Evolutionary conservation across 2,329 filamentous ascomycete genomes (phyloP), one percentile per base, ranked within the genome.

Genomic region (Hortaea sp.): DNA sequence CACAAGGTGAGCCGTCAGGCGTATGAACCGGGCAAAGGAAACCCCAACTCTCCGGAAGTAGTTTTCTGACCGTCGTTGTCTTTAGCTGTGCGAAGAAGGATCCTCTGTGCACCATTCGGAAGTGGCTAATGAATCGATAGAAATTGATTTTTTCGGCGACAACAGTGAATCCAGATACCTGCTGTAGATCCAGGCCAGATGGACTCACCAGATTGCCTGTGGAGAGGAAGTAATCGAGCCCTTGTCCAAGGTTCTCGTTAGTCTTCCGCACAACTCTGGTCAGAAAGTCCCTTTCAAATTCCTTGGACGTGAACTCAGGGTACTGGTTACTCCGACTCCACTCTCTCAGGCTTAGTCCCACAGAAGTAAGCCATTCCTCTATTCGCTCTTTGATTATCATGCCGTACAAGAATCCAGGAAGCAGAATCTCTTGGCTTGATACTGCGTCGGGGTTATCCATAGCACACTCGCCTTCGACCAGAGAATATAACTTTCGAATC

Each of bases 141-240:
- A 97, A 98, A 71, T 98, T 98, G 64, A 98, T 90, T 75, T 97
- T 97, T 65, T 98, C 92, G 2, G 92, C 92, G 43, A 97, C 89
- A 43, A 98, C 88, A 0, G 88, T 94, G 66, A 94, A 98, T 52
- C 92, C 92, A 9, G 90, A 92, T 0, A 84, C 83, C 67, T 98
- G 92, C 63, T 97, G 92, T 60, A 95, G 68, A 75, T 98, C 92
- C 37, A 98, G 75, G 53, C 92, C 92, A 29, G 87, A 94, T 10
- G 87, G 82, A 72, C 87, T 94, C 60, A 88, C 81, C 40, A 98
- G 72, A 60, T 98, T 98, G 56, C 92, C 92, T 0, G 92, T 98
- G 0, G 90, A 94, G 51, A 98, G 70, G 68, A 98, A 98, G 65
- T 98, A 98, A 63, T 95, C 88, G 52, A 98, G 72, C 1, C 82